Evolutionary conservation across 176 grass and related monocot species (phyloP), one percentile per base, ranked within the genome.

Genomic region (Raddia distichophylla): DNA sequence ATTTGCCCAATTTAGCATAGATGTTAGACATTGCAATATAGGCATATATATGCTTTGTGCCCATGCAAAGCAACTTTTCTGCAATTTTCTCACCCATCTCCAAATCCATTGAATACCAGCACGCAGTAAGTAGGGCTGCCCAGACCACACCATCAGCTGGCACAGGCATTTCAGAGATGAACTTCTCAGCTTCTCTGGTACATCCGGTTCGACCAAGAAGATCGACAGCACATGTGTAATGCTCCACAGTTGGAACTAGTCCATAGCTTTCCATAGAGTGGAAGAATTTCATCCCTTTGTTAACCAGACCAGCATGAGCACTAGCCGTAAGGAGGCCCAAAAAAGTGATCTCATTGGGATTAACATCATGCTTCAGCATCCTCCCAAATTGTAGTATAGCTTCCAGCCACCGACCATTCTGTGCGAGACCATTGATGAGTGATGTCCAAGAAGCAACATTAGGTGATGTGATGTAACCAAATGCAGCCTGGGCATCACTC

Each of bases 391-490:
- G 63, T 34, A 84, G 17, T 45, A 90, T 53, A 70, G 91, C 91
- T 73, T 93, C 91, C 37, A 78, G 8, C 56, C 87, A 86, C 9
- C 64, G 72, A 58, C 87, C 91, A 61, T 93, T 86, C 40, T 85
- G 87, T 52, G 85, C 82, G 55, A 93, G 91, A 8, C 91, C 91
- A 70, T 78, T 79, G 46, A 90, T 85, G 63, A 90, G 75, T 62
- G 88, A 84, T 82, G 81, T 93, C 91, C 91, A 93, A 11, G 88
- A 87, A 56, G 88, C 85, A 56, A 93, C 82, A 80, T 93, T 87
- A 55, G 85, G 82, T 8, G 75, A 76, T 12, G 20, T 44, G 10
- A 90, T 78, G 3, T 51, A 67, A 63, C 68, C 27, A 49, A 87
- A 93, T 82, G 78, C 85, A 13, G 47, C 18, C 13, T 44, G 58